Conservation (phyloP, 2,329 filamentous ascomycete species). For the Trichoderma sp. region DNA sequence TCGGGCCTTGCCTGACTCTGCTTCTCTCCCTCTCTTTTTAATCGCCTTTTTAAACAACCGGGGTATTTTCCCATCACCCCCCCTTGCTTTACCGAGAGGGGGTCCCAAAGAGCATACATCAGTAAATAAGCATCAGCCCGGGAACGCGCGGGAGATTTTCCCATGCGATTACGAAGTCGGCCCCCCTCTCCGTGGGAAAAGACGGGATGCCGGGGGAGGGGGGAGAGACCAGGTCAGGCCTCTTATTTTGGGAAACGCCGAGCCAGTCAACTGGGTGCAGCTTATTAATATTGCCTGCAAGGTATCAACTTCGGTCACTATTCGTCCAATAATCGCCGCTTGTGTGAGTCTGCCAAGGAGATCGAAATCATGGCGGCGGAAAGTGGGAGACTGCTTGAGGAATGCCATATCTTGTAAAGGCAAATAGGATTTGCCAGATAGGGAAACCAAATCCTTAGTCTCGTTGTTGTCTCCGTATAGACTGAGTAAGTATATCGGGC, state of each 20-base stretch:
- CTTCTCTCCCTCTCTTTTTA: background rate
- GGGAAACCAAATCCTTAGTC: background rate
- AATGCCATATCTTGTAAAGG: background rate
- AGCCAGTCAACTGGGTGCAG: background rate
- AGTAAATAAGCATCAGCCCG: constrained; percentile 9
- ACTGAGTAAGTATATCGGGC: background rate
- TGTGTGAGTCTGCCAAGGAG: background rate
- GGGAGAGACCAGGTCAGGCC: background rate
- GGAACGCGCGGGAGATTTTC: background rate
- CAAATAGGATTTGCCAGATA: background rate
- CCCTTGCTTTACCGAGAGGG: background rate
- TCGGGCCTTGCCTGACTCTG: background rate
- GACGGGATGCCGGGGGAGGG: background rate
- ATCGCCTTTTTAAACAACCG: background rate
- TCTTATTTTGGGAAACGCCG: background rate
- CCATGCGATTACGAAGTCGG: background rate
- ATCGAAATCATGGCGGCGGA: background rate
- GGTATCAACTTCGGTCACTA: background rate
- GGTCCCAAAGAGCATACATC: background rate
- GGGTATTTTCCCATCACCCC: background rate
- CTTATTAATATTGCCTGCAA: background rate
- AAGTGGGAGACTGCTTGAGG: background rate
- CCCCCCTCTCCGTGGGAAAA: background rate
- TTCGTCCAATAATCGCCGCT: background rate
- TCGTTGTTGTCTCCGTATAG: background rate